Evolutionary conservation across 140 eudicot genomes (phyloP), one percentile per base, ranked within the genome.

Genomic region (Oenanthe javanica): DNA sequence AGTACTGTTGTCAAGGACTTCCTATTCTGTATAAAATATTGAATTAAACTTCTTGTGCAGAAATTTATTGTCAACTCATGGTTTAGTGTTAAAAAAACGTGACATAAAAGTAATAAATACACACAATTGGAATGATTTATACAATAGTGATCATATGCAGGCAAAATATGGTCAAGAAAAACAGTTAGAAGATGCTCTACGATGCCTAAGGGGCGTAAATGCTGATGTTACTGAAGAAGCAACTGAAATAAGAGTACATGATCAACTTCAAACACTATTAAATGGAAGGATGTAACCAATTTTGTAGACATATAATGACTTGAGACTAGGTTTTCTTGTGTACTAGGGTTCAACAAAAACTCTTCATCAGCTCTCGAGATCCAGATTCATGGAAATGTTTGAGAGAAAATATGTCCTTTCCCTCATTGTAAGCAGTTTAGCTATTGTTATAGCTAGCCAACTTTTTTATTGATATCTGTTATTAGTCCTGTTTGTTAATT

Each of bases 221-320:
- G 82, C 31, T 54, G 82, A 85, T 70, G 71, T 85, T 14, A 47
- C 63, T 5, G 54, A 59, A 77, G 89, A 86, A 79, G 80, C 79
- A 40, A 76, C 78, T 70, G 84, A 82, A 43, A 82, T 86, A 9
- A 80, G 51, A 76, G 89, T 86, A 79, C 46, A 12, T 47, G 46
- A 72, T 80, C 66, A n/a, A 27, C 18, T 66, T 66, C 55, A 42
- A 9, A 10, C 14, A 21, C 27, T 4, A n/a, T 7, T 64, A 13
- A 27, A 48, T 2, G n/a, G 46, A 2, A 11, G 12, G 40, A 16
- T 6, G 13, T 76, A 21, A n/a, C 9, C 21, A 36, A 21, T 16
- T 43, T 66, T 3, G 13, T 12, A 15, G 27, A 11, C 13, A 49
- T 0, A 75, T 13, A 27, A 19, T 79, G 81, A 79, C 6, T 43